Base-by-base conservation (phyloP, 208 protist genomes). In the Trypanosoma brucei region DNA sequence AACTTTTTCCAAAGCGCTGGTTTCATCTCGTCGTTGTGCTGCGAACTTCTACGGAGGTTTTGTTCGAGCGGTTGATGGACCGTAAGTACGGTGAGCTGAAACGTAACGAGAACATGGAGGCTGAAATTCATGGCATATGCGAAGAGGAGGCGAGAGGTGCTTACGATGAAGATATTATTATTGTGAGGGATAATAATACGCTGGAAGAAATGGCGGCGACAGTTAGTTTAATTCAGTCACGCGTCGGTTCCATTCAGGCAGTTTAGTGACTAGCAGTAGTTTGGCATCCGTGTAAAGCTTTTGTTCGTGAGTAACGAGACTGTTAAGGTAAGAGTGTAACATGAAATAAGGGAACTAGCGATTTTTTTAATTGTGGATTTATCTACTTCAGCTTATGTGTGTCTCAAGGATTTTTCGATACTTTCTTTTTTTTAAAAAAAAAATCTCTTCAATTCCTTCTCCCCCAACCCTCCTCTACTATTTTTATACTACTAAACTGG, bases 11-110 rank as follows among this genome's bases (percentile, higher is more conserved):
- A 6, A 83, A 98, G 76, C 83, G 98, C 7, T 99, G 96, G 96
- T 98, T 99, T 72, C 92, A 98, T 52, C 78, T 98, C 1, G 96
- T 99, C 4, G 68, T 99, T 6, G 96, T 99, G 8, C 80, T 99
- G 53, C 76, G 94, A 45, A 63, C 92, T 22, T 89, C 95, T 35
- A 99, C 89, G 37, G 79, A 81, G 63, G 50, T 87, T 30, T 80
- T 99, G 0, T 98, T 92, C 70, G 84, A 98, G 46, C 83, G 98
- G 9, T 78, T 99, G 30, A 71, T 65, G 22, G 86, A 78, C 22
- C 92, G 97, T 42, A 77, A 84, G 46, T 99, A 99, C 80, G 83
- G 70, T 53, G 69, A 93, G 37, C 76, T 78, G 31, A 99, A 99
- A 76, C 79, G 96, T 14, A 55, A 78, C n/a, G 97, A 98, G 53